Base-by-base conservation (phyloP, 306 rosid genomes). In the Casuarina glauca region DNA sequence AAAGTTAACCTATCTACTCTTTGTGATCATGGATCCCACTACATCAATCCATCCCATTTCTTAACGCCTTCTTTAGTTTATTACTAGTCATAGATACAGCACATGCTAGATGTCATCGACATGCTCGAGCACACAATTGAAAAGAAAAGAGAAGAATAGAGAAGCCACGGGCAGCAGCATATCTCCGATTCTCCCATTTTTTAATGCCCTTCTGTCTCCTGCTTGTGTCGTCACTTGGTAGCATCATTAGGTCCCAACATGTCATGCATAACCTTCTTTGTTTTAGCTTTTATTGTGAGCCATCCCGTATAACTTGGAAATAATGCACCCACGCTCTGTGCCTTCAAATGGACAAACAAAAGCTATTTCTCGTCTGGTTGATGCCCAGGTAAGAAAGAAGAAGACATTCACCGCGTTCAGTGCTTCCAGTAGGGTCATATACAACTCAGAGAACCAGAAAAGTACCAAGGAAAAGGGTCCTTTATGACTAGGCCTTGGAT, bases 261-360 rank as follows among this genome's bases (percentile, higher is more conserved):
- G 73, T 50, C 32, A 78, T 78, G 75, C 76, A 76, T 78, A 58
- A 54, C 32, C 32, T 26, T 26, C 32, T 26, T 26, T 26, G 32
- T 26, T 26, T 26, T 26, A 72, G 39, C 39, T 43, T 51, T 3
- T 9, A 51, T 15, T 41, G 76, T 84, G 61, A 86, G 69, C 76
- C 73, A 79, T 82, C 91, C 87, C 86, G 82, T 74, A 41, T 64
- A 82, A 77, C 89, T 91, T 82, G 87, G 89, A 84, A 86, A 86
- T 86, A 88, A 89, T 82, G 91, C 85, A 48, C 81, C 78, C 90
- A 82, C 86, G 66, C 74, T 80, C 66, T 38, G 69, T 91, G 92
- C 90, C 86, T 81, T 89, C 88, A 80, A 75, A 70, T 81, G 53
- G 80, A 84, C 83, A 50, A 68, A 82, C 91, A 89, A 86, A 88